phyloP scores from a whole-genome alignment of 805 yeast species.

The Blastobotrys americana region DNA sequence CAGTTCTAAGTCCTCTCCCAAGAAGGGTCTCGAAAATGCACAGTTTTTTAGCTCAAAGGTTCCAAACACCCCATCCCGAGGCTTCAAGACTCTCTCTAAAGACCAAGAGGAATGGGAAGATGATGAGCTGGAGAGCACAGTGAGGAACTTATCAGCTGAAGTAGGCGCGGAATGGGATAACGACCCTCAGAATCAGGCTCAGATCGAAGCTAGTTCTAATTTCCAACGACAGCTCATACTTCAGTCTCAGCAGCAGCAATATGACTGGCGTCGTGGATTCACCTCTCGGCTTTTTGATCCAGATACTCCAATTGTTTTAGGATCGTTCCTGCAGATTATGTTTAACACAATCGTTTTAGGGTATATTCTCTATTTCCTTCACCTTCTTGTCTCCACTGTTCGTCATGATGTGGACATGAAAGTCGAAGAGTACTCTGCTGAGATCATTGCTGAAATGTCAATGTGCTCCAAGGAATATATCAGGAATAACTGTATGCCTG shows the following conservation, averaged over 20 bases:
- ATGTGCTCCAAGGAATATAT: conserved; percentile 62
- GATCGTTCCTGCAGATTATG: conserved; percentile 56
- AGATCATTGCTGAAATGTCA: conserved; percentile 56
- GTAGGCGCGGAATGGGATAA: neutral
- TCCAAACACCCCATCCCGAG: neutral
- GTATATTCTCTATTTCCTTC: conserved; percentile 45
- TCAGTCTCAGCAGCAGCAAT: neutral
- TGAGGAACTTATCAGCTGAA: neutral
- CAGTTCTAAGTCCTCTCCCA: neutral
- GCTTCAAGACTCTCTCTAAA: neutral
- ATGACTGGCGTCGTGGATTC: neutral
- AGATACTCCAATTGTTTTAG: conserved; percentile 44
- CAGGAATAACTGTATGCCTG: conserved; percentile 58
- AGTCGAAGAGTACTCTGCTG: conserved; percentile 54
- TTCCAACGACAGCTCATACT: neutral
- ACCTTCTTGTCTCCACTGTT: conserved; percentile 48
- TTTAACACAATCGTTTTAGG: conserved; percentile 50
- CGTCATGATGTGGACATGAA: conserved; percentile 64
- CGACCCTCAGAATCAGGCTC: neutral
- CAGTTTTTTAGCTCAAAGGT: neutral
- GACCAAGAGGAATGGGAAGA: neutral
- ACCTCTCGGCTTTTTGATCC: conserved; percentile 17
- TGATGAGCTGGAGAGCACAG: neutral
- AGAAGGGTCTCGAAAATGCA: neutral
- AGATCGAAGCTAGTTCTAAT: too few relatives aligned